Evolutionary conservation across 176 grass and related monocot species (phyloP).

Genomic region (bread wheat (Triticum aestivum)): IWGSC_CS_RefSeq_v2.1 NC_057795.1:347709349-347709848

Average conservation of each 20-base stretch:
- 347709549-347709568: constrained; percentile 85
- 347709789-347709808: constrained; percentile 85
- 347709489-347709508: constrained; percentile 76
- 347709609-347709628: constrained; percentile 5
- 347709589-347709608: constrained; percentile 85
- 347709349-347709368: not conserved
- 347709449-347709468: not conserved
- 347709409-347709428: not conserved
- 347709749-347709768: constrained; percentile 18
- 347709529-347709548: constrained; percentile 77
- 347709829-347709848: constrained; percentile 70
- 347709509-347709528: constrained; percentile 86
- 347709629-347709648: not conserved
- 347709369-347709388: not conserved
- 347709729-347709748: not conserved
- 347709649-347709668: not conserved
- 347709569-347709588: constrained; percentile 93
- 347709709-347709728: constrained; percentile 17
- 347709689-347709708: not conserved
- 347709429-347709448: not conserved
- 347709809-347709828: constrained; percentile 99
- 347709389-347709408: not conserved
- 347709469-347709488: not conserved
- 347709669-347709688: constrained; percentile 5
- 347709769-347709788: constrained; percentile 64